These are phyloP conservation scores for Fusarium buxicola DNA, from an alignment of 2,329 filamentous ascomycete species.

Conservation along the genomic window DNA sequence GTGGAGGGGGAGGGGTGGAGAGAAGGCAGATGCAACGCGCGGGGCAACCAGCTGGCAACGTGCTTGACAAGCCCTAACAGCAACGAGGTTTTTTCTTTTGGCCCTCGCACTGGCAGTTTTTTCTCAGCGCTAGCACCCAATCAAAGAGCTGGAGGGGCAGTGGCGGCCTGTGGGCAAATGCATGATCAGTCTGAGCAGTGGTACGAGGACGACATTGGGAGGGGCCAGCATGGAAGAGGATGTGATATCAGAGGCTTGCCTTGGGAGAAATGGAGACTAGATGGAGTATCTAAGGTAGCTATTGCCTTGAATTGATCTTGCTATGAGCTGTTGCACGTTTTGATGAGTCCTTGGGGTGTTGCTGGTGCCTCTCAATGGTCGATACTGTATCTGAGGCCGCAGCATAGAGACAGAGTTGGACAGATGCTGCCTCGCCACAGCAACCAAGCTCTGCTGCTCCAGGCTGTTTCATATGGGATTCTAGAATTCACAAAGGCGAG, in stretches of 20 bases:
- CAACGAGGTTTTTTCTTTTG: constrained; percentile 47
- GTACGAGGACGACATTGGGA: constrained; percentile 32
- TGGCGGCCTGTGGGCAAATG: constrained; percentile 25
- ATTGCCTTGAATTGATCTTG: neutral
- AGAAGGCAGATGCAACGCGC: constrained; percentile 46
- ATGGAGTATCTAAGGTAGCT: neutral
- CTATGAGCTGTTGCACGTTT: neutral
- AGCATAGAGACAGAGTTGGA: neutral
- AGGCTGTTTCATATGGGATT: neutral
- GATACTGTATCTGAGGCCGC: neutral
- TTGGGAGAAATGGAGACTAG: neutral
- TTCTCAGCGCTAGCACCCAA: constrained; percentile 18
- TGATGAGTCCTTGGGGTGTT: neutral
- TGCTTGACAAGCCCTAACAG: constrained; percentile 52
- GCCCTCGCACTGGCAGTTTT: constrained; percentile 34
- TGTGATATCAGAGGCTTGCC: constrained; percentile 15
- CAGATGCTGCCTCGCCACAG: neutral
- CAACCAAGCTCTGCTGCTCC: neutral
- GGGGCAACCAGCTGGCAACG: constrained; percentile 49
- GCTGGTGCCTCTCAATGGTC: neutral
- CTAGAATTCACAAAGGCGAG: neutral
- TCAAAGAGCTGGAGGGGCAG: constrained; percentile 27
- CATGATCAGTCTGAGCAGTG: constrained; percentile 31
- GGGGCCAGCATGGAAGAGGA: constrained; percentile 18
- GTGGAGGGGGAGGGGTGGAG: constrained; percentile 43